Conservation (phyloP, 1,139 yeast species). For the Geotrichum europaeum region DNA sequence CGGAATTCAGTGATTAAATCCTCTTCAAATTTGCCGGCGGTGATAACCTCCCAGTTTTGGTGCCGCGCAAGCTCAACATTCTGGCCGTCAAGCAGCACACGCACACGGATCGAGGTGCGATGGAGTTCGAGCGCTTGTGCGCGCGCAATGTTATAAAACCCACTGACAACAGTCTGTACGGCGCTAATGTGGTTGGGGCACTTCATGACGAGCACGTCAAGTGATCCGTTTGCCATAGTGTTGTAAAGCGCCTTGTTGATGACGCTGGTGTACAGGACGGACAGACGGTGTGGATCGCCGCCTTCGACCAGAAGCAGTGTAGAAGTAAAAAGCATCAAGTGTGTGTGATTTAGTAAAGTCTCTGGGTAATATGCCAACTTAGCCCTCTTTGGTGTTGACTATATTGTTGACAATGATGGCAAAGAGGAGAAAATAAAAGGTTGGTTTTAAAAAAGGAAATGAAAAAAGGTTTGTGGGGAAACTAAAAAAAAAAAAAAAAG, state of each 20-base stretch:
- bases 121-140: slow-evolving; percentile 20
- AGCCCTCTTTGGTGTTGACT: not conserved
- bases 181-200: slow-evolving; percentile 29
- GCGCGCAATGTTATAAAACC: slow-evolving; percentile 30
- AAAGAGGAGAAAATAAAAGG: not conserved
- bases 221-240: slow-evolving; percentile 30
- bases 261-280: slow-evolving; percentile 22
- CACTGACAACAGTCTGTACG: slow-evolving; percentile 29
- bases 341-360: not conserved
- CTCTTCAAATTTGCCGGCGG: slow-evolving; percentile 28
- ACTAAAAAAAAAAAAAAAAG: not conserved
- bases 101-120: slow-evolving; percentile 30
- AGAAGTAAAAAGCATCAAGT: slow-evolving; percentile 27
- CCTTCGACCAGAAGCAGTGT: slow-evolving; percentile 28
- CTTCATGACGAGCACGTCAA: slow-evolving; percentile 34
- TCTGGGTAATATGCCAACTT: too few relatives aligned
- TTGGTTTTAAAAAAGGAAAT: not conserved
- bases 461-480: not conserved
- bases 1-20: slow-evolving; percentile 24
- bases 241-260: slow-evolving; percentile 28
- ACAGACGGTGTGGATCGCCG: slow-evolving; percentile 20
- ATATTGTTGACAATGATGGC: not conserved
- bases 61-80: slow-evolving; percentile 27
- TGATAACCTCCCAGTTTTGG: slow-evolving; percentile 34
- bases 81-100: slow-evolving; percentile 35